phyloP scores from a whole-genome alignment of 2,329 filamentous ascomycete genomes.

The Neofusicoccum umdonicola region DNA sequence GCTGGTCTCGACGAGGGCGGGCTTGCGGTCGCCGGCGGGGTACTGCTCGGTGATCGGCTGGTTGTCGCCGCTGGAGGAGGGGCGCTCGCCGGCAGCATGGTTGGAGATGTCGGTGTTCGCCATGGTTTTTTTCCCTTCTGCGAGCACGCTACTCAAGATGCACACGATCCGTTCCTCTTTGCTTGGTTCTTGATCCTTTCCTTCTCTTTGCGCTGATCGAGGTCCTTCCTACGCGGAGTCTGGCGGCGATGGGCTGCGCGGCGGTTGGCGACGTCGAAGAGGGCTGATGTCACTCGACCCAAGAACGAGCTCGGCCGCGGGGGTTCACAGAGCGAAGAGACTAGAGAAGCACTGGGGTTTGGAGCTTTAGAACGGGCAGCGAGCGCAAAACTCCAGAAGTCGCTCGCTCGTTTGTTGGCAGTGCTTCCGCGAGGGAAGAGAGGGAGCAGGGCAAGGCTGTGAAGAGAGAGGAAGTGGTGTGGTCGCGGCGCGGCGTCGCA shows the following conservation, averaged over 20 bases:
- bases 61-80: neutral
- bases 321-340: neutral
- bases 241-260: neutral
- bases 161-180: neutral
- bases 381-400: constrained; percentile 61
- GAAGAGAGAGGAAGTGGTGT: neutral
- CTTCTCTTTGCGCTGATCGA: neutral
- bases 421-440: neutral
- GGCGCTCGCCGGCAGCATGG: neutral
- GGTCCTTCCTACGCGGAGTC: neutral
- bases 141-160: neutral
- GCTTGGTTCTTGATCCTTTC: neutral
- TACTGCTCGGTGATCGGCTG: neutral
- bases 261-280: neutral
- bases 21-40: neutral
- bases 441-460: neutral
- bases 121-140: neutral
- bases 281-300: neutral
- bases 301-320: neutral
- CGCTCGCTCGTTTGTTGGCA: constrained; percentile 41
- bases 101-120: neutral
- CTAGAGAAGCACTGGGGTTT: constrained; percentile 12
- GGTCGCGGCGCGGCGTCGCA: neutral
- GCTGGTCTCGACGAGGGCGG: neutral
- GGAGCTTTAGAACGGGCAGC: constrained; percentile 49